Percentiles rank a stretch among this genome's conserved stretches.
phyloP scores from a whole-genome alignment of 345 rosid genomes.

The Brassica rapa region DNA sequence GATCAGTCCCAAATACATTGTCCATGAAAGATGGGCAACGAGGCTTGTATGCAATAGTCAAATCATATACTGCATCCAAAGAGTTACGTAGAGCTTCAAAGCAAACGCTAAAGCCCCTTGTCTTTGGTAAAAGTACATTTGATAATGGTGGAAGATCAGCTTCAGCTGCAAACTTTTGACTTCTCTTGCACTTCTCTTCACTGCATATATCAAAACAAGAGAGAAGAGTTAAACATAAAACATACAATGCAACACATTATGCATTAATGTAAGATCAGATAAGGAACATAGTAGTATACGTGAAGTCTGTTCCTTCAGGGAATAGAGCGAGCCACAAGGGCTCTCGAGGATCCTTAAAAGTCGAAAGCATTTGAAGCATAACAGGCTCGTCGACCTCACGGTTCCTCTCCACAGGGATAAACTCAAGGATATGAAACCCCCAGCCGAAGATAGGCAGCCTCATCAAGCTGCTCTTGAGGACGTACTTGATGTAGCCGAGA shows the following conservation, averaged over 20 bases:
- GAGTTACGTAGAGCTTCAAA: constrained; percentile 60
- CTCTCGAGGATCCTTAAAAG: constrained; percentile 66
- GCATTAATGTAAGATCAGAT: neutral
- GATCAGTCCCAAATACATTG: constrained; percentile 78
- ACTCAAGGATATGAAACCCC: constrained; percentile 85
- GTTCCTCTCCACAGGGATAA: constrained; percentile 86
- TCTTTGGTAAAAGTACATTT: constrained; percentile 74
- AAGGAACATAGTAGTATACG: constrained; percentile 48
- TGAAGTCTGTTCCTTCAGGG: constrained; percentile 92
- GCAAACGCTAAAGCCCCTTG: constrained; percentile 69
- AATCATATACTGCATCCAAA: constrained; percentile 83
- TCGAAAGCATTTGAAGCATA: constrained; percentile 58
- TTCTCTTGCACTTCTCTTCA: constrained; percentile 62
- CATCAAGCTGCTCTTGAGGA: constrained; percentile 86
- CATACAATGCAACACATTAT: too few relatives aligned
- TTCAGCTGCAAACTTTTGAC: constrained; percentile 68
- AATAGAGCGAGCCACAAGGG: constrained; percentile 88
- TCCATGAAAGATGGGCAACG: constrained; percentile 71
- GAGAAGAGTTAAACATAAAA: too few relatives aligned
- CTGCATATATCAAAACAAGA: constrained; percentile 41
- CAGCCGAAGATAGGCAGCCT: constrained; percentile 76
- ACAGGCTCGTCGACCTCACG: constrained; percentile 77
- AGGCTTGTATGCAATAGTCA: constrained; percentile 74
- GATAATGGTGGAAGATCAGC: constrained; percentile 68
- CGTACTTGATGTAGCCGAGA: constrained; percentile 72